Base-by-base conservation (phyloP, 2,329 filamentous ascomycete species). In the Thielaviopsis cerberus region DNA sequence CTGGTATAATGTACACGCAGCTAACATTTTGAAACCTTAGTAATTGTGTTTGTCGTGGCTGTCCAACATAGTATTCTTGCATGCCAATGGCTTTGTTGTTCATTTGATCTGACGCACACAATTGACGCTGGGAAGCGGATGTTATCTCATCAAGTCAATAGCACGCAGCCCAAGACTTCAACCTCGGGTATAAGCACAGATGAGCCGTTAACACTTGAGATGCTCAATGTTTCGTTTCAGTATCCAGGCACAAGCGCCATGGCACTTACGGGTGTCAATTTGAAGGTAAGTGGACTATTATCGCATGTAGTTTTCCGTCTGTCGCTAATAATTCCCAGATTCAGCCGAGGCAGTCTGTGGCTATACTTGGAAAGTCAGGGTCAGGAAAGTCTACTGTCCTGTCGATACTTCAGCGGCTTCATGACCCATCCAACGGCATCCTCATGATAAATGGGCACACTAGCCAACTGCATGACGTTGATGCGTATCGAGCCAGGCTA, bases 41-140 rank as follows among this genome's bases (percentile, higher is more conserved):
- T 63, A 20, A 54, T 63, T n/a, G 57, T 62, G 10, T 61, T 62
- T 22, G 59, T 61, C 11, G 57, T 57, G 7, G 57, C 57, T 17
- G 55, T 63, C 23, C 62, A 63, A 26, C 60, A 61, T 30, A 61
- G 58, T 1, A 59, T 62, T 13, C 53, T 56, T 13, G 57, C 54
- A 1, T 84, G 82, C 0, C 77, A 83, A 61, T 80, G 82, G 58
- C 79, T 88, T 62, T 79, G 78, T 50, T 84, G 85, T 62, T 79
- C 80, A 0, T 80, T 82, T 6, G 85, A 83, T 61, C 76, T 77
- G 0, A 79, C 79, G 1, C 78, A 82, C 66, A 78, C 77, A 4
- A 72, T 75, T 0, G 77, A 74, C 0, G 79, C 80, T 0, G 75
- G 80, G 4, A 82, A 81, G 64, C 74, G 79, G 17, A 82, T 83